Evolutionary conservation across 2,329 filamentous ascomycete genomes (phyloP).

Genomic region (Ophiostoma perfectum): DNA sequence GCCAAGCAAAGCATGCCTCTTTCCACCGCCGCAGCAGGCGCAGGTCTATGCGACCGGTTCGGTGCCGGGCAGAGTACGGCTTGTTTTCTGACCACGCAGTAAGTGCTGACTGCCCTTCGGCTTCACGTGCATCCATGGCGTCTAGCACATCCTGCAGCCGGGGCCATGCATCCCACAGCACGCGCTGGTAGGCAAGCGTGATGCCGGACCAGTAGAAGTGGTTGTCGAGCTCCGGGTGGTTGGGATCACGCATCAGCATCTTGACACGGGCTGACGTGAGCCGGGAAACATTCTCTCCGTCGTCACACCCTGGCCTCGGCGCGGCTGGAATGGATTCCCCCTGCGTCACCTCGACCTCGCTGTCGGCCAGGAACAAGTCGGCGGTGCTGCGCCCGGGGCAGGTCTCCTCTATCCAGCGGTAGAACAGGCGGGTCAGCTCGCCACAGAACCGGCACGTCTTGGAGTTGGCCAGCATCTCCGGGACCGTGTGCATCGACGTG

Average conservation of each 20-base stretch:
- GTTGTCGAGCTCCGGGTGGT: constrained; percentile 1
- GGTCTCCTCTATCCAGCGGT: not conserved
- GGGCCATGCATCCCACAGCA: constrained; percentile 3
- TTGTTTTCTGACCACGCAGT: not conserved
- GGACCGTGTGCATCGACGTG: not conserved
- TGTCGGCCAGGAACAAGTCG: not conserved
- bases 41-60: not conserved
- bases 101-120: not conserved
- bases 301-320: not conserved
- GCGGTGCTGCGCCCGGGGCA: not conserved
- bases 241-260: not conserved
- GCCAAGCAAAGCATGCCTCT: constrained; percentile 7
- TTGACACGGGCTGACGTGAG: not conserved
- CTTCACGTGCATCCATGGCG: constrained; percentile 2
- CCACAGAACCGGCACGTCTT: not conserved
- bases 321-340: not conserved
- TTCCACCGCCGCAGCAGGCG: constrained; percentile 16
- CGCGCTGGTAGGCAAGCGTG: not conserved
- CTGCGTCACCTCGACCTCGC: not conserved
- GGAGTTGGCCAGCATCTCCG: constrained; percentile 7
- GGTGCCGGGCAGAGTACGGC: constrained; percentile 7
- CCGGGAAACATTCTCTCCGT: not conserved
- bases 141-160: constrained; percentile 2
- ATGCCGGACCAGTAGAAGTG: not conserved
- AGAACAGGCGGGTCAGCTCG: constrained; percentile 9